phyloP scores from a whole-genome alignment of 768 basidiomycete species.

The Suillus bovinus region DNA sequence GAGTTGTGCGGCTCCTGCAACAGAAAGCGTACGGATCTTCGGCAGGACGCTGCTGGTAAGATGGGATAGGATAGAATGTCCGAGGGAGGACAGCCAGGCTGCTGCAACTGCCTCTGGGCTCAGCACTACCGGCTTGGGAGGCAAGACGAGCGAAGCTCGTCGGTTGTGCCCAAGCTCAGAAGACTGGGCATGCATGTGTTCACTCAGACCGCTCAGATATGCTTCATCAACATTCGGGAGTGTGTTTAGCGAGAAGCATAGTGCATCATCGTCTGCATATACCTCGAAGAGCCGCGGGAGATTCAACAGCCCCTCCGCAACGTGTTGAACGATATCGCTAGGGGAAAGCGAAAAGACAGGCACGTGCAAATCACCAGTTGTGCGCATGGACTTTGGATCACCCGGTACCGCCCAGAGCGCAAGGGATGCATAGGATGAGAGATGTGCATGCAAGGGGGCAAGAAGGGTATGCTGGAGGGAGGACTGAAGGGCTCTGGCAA shows the following conservation, averaged over 20 bases:
- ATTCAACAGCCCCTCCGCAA: slow-evolving; percentile 93
- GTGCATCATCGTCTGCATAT: slow-evolving; percentile 88
- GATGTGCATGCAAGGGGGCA: slow-evolving; percentile 74
- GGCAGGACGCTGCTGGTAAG: slow-evolving; percentile 74
- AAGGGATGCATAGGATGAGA: slow-evolving; percentile 67
- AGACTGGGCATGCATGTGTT: slow-evolving; percentile 35
- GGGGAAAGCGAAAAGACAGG: slow-evolving; percentile 94
- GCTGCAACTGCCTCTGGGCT: slow-evolving; percentile 83
- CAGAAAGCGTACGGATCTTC: slow-evolving; percentile 59
- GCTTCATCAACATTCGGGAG: slow-evolving; percentile 70
- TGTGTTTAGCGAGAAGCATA: slow-evolving; percentile 84
- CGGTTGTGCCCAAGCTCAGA: slow-evolving; percentile 36
- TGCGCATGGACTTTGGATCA: slow-evolving; percentile 46
- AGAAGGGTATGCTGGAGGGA: slow-evolving; percentile 83
- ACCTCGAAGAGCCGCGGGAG: slow-evolving; percentile 93
- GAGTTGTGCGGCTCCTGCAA: slow-evolving; percentile 78
- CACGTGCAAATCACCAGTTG: slow-evolving; percentile 46
- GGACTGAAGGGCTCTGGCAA: slow-evolving; percentile 74
- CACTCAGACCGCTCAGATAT: slow-evolving; percentile 46
- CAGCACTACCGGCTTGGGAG: slow-evolving; percentile 38
- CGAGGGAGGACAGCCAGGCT: slow-evolving; percentile 92
- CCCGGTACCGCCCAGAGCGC: slow-evolving; percentile 62
- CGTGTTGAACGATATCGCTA: slow-evolving; percentile 82
- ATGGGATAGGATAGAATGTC: slow-evolving; percentile 73
- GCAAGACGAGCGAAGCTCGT: slow-evolving; percentile 40